Evolutionary conservation across 768 basidiomycete genomes (phyloP).

Genomic region (Tephrocybe sp.): DNA sequence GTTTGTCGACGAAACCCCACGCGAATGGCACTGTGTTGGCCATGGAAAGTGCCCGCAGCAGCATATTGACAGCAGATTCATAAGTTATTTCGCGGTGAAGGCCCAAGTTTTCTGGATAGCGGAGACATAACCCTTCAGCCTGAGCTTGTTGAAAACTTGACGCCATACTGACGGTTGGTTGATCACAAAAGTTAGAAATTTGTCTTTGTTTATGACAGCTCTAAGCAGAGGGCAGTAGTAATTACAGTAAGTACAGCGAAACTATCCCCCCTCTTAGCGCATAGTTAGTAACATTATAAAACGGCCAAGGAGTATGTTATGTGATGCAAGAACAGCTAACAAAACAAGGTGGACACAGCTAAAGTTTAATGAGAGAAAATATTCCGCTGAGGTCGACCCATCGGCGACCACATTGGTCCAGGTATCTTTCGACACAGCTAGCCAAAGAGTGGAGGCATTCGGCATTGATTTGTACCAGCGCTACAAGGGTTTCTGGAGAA

Average conservation of each 20-base stretch:
- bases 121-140: slow-evolving; percentile 64
- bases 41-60: slow-evolving; percentile 56
- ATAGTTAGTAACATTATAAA: no score
- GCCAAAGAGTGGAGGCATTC: slow-evolving; percentile 52
- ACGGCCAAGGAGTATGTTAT: no score
- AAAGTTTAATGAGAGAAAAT: slow-evolving; percentile 82
- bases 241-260: no score
- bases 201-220: no score
- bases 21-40: slow-evolving; percentile 62
- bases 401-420: slow-evolving; percentile 84
- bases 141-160: slow-evolving; percentile 44
- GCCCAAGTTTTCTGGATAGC: slow-evolving; percentile 67
- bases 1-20: slow-evolving; percentile 81
- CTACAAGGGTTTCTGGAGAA: slow-evolving; percentile 53
- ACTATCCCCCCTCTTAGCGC: no score
- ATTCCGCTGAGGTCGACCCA: slow-evolving; percentile 83
- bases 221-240: no score
- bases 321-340: no score
- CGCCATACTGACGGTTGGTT: no score
- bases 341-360: background rate
- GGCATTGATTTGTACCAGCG: slow-evolving; percentile 50
- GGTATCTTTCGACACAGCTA: slow-evolving; percentile 69
- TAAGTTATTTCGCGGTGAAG: slow-evolving; percentile 53
- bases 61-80: slow-evolving; percentile 60
- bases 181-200: no score